These are phyloP conservation scores for Purpureocillium lavendulum DNA, from an alignment of 2,329 filamentous ascomycete species.

Conservation along the genomic window DNA sequence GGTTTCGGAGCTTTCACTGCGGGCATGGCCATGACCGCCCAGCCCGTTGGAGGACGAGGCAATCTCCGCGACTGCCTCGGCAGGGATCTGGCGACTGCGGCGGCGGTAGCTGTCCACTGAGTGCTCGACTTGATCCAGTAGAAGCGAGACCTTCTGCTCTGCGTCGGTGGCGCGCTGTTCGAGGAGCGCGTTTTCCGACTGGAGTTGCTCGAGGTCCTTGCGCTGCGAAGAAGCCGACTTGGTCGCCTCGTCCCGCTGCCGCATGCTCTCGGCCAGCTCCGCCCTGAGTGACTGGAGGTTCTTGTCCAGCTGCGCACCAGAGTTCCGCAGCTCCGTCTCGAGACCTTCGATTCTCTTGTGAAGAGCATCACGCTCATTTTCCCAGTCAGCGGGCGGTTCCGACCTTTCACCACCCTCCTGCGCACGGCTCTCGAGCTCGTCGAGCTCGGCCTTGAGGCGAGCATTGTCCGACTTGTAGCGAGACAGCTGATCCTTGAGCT, in stretches of 20 bases:
- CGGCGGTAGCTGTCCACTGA: constrained; percentile 93
- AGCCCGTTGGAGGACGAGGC: constrained; percentile 15
- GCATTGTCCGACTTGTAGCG: constrained; percentile 84
- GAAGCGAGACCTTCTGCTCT: constrained; percentile 83
- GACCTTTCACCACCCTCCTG: constrained; percentile 23
- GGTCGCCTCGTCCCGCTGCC: constrained; percentile 57
- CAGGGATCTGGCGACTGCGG: constrained; percentile 54
- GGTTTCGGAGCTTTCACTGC: constrained; percentile 49
- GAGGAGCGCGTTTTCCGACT: constrained; percentile 71
- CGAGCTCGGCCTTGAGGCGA: constrained; percentile 75
- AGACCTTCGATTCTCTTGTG: constrained; percentile 60
- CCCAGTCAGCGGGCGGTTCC: constrained; percentile 57
- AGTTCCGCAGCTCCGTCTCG: constrained; percentile 59
- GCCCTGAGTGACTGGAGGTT: constrained; percentile 60
- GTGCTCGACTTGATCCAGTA: constrained; percentile 88
- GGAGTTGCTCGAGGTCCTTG: constrained; percentile 70
- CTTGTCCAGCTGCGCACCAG: constrained; percentile 60
- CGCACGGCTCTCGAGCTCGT: constrained; percentile 50
- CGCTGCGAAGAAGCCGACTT: constrained; percentile 51
- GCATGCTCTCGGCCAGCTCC: constrained; percentile 58
- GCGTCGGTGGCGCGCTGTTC: constrained; percentile 83
- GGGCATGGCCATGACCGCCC: constrained; percentile 29
- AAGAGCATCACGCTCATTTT: constrained; percentile 61
- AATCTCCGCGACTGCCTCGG: constrained; percentile 24
- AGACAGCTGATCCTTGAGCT: constrained; percentile 94